These are phyloP conservation scores for Fomitopsis palustris DNA, from an alignment of 1,284 basidiomycete genomes.

Conservation along the genomic window DNA sequence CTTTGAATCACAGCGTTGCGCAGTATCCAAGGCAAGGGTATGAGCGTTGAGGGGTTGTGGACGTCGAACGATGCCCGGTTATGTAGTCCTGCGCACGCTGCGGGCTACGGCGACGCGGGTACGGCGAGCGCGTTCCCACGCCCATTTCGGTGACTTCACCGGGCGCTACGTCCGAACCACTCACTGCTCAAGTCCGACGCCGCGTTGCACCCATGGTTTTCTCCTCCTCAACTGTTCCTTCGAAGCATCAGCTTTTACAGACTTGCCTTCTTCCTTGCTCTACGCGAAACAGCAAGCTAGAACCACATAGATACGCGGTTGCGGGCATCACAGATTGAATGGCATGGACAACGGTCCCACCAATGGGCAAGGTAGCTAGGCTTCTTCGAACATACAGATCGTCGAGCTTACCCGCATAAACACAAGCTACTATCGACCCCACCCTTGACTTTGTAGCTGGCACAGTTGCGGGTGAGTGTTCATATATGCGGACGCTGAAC, in stretches of 20 bases:
- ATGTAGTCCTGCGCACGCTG: no score
- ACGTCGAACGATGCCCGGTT: background rate
- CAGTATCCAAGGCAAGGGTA: background rate
- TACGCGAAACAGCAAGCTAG: background rate
- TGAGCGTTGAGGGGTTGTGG: background rate
- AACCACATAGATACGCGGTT: background rate
- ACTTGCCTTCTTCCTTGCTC: background rate
- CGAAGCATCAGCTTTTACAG: background rate
- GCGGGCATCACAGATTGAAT: background rate
- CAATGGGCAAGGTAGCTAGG: background rate
- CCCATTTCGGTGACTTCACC: background rate
- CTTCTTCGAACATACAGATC: background rate
- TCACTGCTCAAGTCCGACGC: background rate
- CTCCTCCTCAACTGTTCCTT: background rate
- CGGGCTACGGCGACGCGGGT: no score
- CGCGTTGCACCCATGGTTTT: background rate
- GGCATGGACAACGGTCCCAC: background rate
- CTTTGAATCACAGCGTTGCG: no score
- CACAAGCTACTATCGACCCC: slow-evolving; percentile 39
- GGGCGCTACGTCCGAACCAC: background rate
- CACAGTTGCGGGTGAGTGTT: slow-evolving; percentile 53
- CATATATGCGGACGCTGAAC: background rate
- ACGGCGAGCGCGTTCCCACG: background rate
- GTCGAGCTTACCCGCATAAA: background rate
- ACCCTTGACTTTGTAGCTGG: slow-evolving; percentile 70